Evolutionary conservation across 2,329 filamentous ascomycete species (phyloP).

Genomic region (Aspergillus sclerotialis): DNA sequence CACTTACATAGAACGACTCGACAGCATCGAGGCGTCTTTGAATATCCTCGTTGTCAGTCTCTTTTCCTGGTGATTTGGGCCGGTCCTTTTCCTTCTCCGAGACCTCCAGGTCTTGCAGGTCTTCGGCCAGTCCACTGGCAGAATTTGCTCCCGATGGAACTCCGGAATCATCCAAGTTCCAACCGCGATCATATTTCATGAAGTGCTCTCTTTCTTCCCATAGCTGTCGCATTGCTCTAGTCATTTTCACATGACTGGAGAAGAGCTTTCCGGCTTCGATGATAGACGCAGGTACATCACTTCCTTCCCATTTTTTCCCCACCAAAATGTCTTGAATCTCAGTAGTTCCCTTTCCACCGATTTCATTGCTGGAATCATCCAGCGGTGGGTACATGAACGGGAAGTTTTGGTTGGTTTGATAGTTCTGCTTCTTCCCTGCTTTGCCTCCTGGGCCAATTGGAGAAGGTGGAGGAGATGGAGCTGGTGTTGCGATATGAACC

Average conservation of each 20-base stretch:
- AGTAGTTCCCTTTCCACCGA: slow-evolving; percentile 80
- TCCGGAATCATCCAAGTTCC: slow-evolving; percentile 51
- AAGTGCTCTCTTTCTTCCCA: slow-evolving; percentile 93
- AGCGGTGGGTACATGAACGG: slow-evolving; percentile 95
- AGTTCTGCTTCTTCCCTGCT: slow-evolving; percentile 96
- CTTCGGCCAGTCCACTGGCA: slow-evolving; percentile 36
- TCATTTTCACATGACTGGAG: slow-evolving; percentile 82
- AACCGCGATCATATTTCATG: slow-evolving; percentile 86
- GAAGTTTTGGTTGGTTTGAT: slow-evolving; percentile 98
- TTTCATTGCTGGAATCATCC: slow-evolving; percentile 79
- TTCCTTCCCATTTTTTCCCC: slow-evolving; percentile 84
- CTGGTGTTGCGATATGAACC: slow-evolving; percentile 97
- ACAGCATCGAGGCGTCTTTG: slow-evolving; percentile 61
- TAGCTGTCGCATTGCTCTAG: slow-evolving; percentile 80
- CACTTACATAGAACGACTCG: slow-evolving; percentile 76
- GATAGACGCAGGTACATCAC: slow-evolving; percentile 85
- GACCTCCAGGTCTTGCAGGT: slow-evolving; percentile 14
- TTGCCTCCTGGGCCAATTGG: slow-evolving; percentile 78
- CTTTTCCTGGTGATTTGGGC: slow-evolving; percentile 13
- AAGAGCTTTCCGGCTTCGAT: slow-evolving; percentile 92
- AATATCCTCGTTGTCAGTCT: slow-evolving; percentile 32
- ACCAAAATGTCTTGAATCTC: slow-evolving; percentile 73
- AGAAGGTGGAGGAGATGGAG: slow-evolving; percentile 89
- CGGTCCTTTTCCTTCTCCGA: slow-evolving; percentile 11
- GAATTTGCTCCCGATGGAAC: slow-evolving; percentile 28